These are phyloP conservation scores for Bromus sterilis DNA, from an alignment of 176 grass and related monocot species.

Conservation along the genomic window DNA sequence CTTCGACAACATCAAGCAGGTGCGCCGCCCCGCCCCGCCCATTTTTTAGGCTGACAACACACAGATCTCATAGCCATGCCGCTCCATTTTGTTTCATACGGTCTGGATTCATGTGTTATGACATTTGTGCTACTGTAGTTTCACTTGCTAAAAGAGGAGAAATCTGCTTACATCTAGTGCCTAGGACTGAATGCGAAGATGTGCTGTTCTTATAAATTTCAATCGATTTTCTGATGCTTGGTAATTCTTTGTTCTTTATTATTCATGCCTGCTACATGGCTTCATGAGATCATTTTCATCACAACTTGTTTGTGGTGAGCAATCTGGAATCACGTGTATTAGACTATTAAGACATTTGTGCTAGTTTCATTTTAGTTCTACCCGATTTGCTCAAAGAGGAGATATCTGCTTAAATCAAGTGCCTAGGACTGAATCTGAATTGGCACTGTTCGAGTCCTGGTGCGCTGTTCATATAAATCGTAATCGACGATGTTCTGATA, in stretches of 20 bases:
- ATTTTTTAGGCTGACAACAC: no score
- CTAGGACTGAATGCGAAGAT: neutral
- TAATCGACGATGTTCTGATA: neutral
- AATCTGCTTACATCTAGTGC: neutral
- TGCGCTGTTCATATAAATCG: neutral
- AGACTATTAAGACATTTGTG: neutral
- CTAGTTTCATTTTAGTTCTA: neutral
- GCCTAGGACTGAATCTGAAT: neutral
- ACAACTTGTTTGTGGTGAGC: neutral
- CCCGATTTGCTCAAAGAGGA: neutral
- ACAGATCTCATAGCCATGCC: neutral
- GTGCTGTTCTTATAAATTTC: neutral
- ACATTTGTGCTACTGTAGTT: neutral
- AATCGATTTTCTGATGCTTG: neutral
- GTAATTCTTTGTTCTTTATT: neutral
- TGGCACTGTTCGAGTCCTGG: neutral
- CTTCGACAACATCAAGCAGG: constrained; percentile 64
- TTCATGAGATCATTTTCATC: neutral
- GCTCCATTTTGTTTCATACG: neutral
- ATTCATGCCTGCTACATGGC: neutral
- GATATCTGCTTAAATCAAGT: neutral
- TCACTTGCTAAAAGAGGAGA: neutral
- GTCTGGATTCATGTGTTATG: neutral
- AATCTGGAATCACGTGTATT: neutral
- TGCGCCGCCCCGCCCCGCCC: neutral